Percentiles rank a stretch among this genome's conserved stretches.
Conservation (phyloP, 129 eudicot species). For the Oenanthe sinensis region DNA sequence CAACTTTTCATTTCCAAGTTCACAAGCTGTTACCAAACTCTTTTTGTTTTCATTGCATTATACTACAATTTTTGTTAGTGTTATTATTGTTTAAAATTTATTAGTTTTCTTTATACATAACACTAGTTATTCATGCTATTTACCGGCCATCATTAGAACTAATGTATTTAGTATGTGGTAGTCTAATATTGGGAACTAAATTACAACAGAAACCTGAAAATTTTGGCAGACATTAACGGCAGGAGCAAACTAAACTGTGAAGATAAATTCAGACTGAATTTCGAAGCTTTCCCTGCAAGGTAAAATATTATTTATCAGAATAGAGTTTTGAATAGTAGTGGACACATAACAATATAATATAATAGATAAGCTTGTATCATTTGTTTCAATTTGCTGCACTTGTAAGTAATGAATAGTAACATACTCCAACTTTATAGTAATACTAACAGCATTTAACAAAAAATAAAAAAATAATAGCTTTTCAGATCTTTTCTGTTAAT, state of each 20-base stretch:
- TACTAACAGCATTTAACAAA: constrained; percentile 25
- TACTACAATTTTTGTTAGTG: too few species aligned
- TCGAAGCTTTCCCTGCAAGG: neutral
- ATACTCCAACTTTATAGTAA: constrained; percentile 46
- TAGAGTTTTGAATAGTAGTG: neutral
- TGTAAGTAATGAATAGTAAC: neutral
- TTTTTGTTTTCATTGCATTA: neutral
- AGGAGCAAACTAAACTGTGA: neutral
- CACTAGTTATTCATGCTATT: neutral
- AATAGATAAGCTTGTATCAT: neutral
- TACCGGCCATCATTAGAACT: neutral
- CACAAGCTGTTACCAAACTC: neutral
- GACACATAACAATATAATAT: too few species aligned
- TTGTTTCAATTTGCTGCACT: neutral
- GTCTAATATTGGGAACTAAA: neutral
- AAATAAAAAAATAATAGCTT: constrained; percentile 16
- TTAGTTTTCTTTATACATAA: too few species aligned
- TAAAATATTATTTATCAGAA: neutral
- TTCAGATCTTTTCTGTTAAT: constrained; percentile 24
- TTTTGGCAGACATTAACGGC: too few species aligned
- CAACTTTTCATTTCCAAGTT: neutral
- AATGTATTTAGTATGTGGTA: neutral
- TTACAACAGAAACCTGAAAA: neutral
- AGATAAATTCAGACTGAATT: neutral
- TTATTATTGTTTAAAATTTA: neutral